Evolutionary conservation across 2,329 filamentous ascomycete genomes (phyloP).

Genomic region (Cladophialophora carrionii): DNA sequence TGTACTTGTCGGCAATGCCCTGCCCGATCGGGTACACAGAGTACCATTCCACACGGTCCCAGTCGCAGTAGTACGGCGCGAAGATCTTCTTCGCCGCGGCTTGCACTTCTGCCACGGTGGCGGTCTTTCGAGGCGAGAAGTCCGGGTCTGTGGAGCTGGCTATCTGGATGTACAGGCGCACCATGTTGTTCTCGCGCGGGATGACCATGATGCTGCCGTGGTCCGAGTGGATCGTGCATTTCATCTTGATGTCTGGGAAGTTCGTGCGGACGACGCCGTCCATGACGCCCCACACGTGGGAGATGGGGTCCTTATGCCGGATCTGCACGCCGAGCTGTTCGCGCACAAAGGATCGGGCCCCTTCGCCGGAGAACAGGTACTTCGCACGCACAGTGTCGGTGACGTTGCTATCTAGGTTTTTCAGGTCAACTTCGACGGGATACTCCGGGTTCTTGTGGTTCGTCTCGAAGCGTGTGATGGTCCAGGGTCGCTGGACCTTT

Average conservation of each 20-base stretch:
- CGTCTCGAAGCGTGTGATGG: conserved; percentile 64
- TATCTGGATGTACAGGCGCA: conserved; percentile 59
- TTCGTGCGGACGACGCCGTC: conserved; percentile 66
- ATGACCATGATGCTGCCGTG: conserved; percentile 68
- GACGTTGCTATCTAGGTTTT: conserved; percentile 72
- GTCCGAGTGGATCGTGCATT: conserved; percentile 69
- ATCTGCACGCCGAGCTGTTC: conserved; percentile 69
- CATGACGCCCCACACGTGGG: conserved; percentile 69
- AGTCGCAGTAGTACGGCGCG: conserved; percentile 63
- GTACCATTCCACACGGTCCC: conserved; percentile 69
- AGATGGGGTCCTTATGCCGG: conserved; percentile 65
- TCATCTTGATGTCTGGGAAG: conserved; percentile 67
- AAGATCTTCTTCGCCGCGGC: conserved; percentile 61
- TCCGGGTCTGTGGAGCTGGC: conserved; percentile 65
- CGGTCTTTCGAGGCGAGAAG: conserved; percentile 64
- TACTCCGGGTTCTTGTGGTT: conserved; percentile 67
- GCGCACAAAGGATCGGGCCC: conserved; percentile 63
- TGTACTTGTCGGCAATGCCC: conserved; percentile 67
- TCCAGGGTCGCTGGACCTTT: conserved; percentile 63
- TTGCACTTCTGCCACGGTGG: conserved; percentile 63
- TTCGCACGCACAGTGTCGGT: conserved; percentile 67
- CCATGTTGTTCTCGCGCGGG: conserved; percentile 55
- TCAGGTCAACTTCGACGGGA: conserved; percentile 77
- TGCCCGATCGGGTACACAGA: conserved; percentile 69
- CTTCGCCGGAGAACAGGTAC: conserved; percentile 67